Base-by-base conservation (phyloP, 805 yeast species). In the Metschnikowia noctiluminum region DNA sequence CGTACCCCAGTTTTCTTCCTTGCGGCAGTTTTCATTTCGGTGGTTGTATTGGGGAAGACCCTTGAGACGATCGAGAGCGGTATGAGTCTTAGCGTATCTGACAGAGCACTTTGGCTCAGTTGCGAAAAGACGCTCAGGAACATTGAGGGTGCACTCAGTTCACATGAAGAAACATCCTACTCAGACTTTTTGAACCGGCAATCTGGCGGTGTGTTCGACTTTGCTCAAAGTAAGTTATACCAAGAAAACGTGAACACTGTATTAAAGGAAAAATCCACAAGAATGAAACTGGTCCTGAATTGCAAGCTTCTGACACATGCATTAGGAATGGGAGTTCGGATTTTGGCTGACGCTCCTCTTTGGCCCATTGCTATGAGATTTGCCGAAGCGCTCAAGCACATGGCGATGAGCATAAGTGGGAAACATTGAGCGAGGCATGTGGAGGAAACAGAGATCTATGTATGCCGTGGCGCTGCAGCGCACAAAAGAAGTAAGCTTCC, bases 301-400 rank as follows among this genome's bases (percentile, higher is more conserved):
- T 43, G 79, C 80, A 12, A 71, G 78, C 61, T 69, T 80, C 45
- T 79, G 84, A 15, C 71, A 78, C 43, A 77, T 82, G 60, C 84
- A 16, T 65, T 87, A 37, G 82, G 84, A 48, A 65, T 87, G 35
- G 95, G 94, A 37, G 87, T 87, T 11, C 71, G 89, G 57, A 84
- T 87, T 30, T 70, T 87, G 44, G 89, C 90, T 4, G 94, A 87
- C 70, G 91, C 91, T 0, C 94, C 94, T 13, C 85, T 87, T 27
- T 87, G 95, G 95, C 94, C 94, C 0, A 77, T 86, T 43, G 87
- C 90, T 0, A 69, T 87, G 63, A 79, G 84, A 15, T 85, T 86
- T 70, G 92, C 92, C 0, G 92, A 86, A 61, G 90, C 89, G 2
- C 71, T 86, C 58, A 86, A 84, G 61, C 78, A 82, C 31, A 76